phyloP scores from a whole-genome alignment of 2,329 filamentous ascomycete species.

The Phyllachora maydis region DNA sequence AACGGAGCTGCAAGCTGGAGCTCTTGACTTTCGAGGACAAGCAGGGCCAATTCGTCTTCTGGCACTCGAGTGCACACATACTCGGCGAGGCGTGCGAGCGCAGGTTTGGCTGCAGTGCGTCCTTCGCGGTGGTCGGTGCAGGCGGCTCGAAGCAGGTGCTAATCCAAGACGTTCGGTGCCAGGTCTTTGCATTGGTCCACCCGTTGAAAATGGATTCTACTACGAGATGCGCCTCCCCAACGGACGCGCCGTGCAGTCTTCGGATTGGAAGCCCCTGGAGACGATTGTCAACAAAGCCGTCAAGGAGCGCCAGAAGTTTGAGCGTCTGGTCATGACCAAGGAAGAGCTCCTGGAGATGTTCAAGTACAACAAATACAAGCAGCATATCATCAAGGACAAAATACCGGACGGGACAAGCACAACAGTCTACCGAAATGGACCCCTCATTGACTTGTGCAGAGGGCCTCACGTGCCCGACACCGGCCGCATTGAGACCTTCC shows the following conservation, averaged over 20 bases:
- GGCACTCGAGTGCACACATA: slow-evolving; percentile 90
- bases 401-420: slow-evolving; percentile 75
- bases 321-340: slow-evolving; percentile 75
- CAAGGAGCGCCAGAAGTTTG: slow-evolving; percentile 93
- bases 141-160: too few relatives aligned
- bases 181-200: slow-evolving; percentile 68
- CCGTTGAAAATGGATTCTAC: slow-evolving; percentile 39
- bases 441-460: slow-evolving; percentile 84
- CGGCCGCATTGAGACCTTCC: slow-evolving; percentile 82
- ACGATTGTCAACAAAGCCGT: slow-evolving; percentile 63
- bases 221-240: slow-evolving; percentile 84
- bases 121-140: too few relatives aligned
- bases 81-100: slow-evolving; percentile 89
- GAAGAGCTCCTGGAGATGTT: slow-evolving; percentile 91
- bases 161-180: too few relatives aligned
- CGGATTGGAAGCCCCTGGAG: slow-evolving; percentile 74
- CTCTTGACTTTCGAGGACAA: slow-evolving; percentile 58
- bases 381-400: slow-evolving; percentile 90
- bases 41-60: slow-evolving; percentile 83
- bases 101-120: slow-evolving; percentile 77
- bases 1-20: slow-evolving; percentile 70
- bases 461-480: slow-evolving; percentile 91
- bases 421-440: slow-evolving; percentile 87
- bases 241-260: slow-evolving; percentile 45
- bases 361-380: slow-evolving; percentile 94